Percentiles rank a stretch among this genome's conserved stretches.
Evolutionary conservation across 208 protist species (phyloP).

Genomic region (Vickermania ingenoplastis): DNA sequence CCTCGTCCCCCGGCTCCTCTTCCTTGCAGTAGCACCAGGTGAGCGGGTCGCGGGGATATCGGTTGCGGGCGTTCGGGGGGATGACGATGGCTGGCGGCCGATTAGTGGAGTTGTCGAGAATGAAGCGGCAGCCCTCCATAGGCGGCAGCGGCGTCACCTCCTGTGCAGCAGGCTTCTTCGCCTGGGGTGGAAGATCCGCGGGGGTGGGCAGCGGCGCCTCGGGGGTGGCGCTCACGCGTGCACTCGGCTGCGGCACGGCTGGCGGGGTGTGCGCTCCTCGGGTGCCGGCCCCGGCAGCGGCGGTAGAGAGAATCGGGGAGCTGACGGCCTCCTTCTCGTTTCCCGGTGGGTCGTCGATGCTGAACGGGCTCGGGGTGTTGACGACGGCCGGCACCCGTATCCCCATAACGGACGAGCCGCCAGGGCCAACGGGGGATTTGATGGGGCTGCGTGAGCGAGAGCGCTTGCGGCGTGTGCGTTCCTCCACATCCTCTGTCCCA

Average conservation of each 20-base stretch:
- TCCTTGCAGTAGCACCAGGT: slow-evolving; percentile 80
- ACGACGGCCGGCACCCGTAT: slow-evolving; percentile 21
- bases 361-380: slow-evolving; percentile 21
- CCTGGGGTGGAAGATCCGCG: neutral
- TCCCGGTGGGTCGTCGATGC: slow-evolving; percentile 9
- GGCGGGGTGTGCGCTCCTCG: too few relatives aligned
- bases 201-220: neutral
- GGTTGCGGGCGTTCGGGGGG: slow-evolving; percentile 52
- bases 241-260: neutral
- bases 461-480: slow-evolving; percentile 19
- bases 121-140: slow-evolving; percentile 46
- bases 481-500: neutral
- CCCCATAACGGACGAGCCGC: slow-evolving; percentile 22
- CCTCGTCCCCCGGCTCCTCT: slow-evolving; percentile 39
- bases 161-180: too few relatives aligned
- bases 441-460: slow-evolving; percentile 37
- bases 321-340: slow-evolving; percentile 7
- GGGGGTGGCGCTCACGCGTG: neutral
- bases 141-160: slow-evolving; percentile 11
- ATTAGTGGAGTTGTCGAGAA: slow-evolving; percentile 55
- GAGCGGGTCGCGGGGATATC: slow-evolving; percentile 56
- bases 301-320: neutral
- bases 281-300: neutral
- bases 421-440: slow-evolving; percentile 24
- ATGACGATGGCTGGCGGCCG: slow-evolving; percentile 34